Evolutionary conservation across 371 early-diverging fungal genomes (phyloP).

Genomic region (Mucor circinelloides): DNA sequence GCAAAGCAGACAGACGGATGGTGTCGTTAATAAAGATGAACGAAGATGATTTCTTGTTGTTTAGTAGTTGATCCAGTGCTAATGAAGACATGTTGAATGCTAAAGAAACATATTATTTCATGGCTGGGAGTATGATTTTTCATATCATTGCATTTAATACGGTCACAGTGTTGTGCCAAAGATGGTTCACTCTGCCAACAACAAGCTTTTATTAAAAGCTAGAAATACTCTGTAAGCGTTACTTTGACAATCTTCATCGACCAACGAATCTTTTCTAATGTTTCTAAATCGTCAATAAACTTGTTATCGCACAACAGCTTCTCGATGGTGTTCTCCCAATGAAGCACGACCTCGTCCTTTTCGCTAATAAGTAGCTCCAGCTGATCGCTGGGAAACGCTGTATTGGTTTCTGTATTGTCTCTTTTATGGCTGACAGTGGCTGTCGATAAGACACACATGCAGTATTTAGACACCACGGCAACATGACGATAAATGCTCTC

Average conservation of each 20-base stretch:
- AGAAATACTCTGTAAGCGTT: slow-evolving; percentile 20
- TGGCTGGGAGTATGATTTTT: not conserved
- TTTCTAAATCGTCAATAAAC: not conserved
- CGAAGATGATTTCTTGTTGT: slow-evolving; percentile 35
- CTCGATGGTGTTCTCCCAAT: slow-evolving; percentile 22
- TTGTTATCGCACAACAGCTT: not conserved
- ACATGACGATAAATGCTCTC: slow-evolving; percentile 20
- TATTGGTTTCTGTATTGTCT: slow-evolving; percentile 10
- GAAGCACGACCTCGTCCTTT: not conserved
- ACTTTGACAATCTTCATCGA: slow-evolving; percentile 17
- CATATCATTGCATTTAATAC: not conserved
- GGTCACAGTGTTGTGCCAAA: not conserved
- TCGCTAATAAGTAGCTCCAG: slow-evolving; percentile 6
- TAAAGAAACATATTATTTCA: not conserved
- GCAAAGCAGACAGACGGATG: slow-evolving; percentile 25
- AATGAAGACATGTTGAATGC: slow-evolving; percentile 16
- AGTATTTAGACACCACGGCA: slow-evolving; percentile 19
- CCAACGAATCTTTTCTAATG: slow-evolving; percentile 26
- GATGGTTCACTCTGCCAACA: too few species aligned
- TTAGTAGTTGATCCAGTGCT: slow-evolving; percentile 40
- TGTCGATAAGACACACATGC: slow-evolving; percentile 19
- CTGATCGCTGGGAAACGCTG: slow-evolving; percentile 16
- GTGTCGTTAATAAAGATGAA: slow-evolving; percentile 41
- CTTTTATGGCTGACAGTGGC: slow-evolving; percentile 11
- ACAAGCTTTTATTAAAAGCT: not conserved